Percentiles rank a stretch among this genome's conserved stretches.
Evolutionary conservation across 169 alveolate species (phyloP).

Genomic region (Eimeria tenella): DNA sequence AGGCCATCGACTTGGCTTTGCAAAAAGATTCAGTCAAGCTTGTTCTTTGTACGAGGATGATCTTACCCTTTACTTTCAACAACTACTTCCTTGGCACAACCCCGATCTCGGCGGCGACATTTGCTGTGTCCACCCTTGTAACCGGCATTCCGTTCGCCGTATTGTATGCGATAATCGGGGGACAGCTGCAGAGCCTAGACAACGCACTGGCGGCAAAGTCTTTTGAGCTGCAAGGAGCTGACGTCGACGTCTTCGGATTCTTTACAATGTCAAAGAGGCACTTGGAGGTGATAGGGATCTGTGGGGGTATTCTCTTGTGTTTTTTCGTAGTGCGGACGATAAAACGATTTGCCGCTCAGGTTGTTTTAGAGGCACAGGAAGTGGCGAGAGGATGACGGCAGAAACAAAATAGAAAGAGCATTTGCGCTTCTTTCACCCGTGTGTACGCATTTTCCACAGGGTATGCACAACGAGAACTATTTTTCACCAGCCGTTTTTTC

Average conservation of each 20-base stretch:
- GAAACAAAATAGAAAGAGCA: too few species aligned
- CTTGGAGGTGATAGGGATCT: slow-evolving; percentile 51
- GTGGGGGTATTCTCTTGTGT: slow-evolving; percentile 22
- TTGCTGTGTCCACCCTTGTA: slow-evolving; percentile 42
- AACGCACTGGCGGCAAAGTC: slow-evolving; percentile 66
- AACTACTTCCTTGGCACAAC: slow-evolving; percentile 65
- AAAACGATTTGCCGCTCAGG: slow-evolving; percentile 54
- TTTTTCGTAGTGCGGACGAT: slow-evolving; percentile 55
- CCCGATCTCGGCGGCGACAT: slow-evolving; percentile 30
- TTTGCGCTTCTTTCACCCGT: too few species aligned
- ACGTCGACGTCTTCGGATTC: slow-evolving; percentile 36
- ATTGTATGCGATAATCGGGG: slow-evolving; percentile 54
- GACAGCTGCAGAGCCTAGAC: slow-evolving; percentile 70
- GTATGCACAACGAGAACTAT: too few species aligned
- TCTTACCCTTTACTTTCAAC: slow-evolving; percentile 67
- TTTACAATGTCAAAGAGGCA: slow-evolving; percentile 64
- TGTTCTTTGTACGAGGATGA: slow-evolving; percentile 57
- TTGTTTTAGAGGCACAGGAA: slow-evolving; percentile 42
- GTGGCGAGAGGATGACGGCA: not conserved
- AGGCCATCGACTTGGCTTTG: slow-evolving; percentile 53
- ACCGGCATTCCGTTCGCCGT: slow-evolving; percentile 72
- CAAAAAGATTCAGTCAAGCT: slow-evolving; percentile 58
- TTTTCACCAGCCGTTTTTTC: too few species aligned
- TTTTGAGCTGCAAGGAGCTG: slow-evolving; percentile 41
- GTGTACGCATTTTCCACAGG: too few species aligned